A percentile compares a stretch with the other conserved stretches of the same genome.
Evolutionary conservation across 805 yeast genomes (phyloP).

Genomic region (Starmerella riodocensis): DNA sequence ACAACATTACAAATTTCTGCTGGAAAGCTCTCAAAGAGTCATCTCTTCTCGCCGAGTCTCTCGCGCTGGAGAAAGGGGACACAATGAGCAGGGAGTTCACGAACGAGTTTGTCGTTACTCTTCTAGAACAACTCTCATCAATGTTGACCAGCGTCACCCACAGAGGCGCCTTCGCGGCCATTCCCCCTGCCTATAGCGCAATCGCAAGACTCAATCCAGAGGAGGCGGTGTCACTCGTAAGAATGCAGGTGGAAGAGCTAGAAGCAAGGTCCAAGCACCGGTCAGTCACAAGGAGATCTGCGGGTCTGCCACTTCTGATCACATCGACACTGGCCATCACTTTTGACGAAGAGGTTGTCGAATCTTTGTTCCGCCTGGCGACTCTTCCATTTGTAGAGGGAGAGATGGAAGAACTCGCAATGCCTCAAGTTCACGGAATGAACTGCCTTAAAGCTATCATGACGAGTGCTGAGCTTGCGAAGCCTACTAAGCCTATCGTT

Average conservation of each 20-base stretch:
- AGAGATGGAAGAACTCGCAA: constrained; percentile 42
- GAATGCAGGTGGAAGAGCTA: constrained; percentile 3
- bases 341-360: constrained; percentile 37
- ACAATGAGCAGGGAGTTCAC: neutral
- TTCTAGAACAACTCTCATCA: constrained; percentile 53
- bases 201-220: constrained; percentile 37
- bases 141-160: constrained; percentile 43
- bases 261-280: constrained; percentile 28
- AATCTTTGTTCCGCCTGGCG: constrained; percentile 43
- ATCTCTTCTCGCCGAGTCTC: constrained; percentile 34
- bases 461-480: constrained; percentile 54
- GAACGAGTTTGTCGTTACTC: constrained; percentile 35
- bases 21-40: constrained; percentile 81
- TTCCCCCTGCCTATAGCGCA: constrained; percentile 64
- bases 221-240: constrained; percentile 1
- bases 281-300: constrained; percentile 76
- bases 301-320: constrained; percentile 74
- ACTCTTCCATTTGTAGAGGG: constrained; percentile 35
- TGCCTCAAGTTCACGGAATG: constrained; percentile 89
- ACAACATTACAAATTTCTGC: constrained; percentile 43
- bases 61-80: neutral
- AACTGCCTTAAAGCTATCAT: constrained; percentile 69
- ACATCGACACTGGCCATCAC: constrained; percentile 26
- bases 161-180: constrained; percentile 83
- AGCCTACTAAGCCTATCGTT: constrained; percentile 37